These are phyloP conservation scores for Verticillium nonalfalfae DNA, from an alignment of 2,329 filamentous ascomycete species.

Conservation along the genomic window DNA sequence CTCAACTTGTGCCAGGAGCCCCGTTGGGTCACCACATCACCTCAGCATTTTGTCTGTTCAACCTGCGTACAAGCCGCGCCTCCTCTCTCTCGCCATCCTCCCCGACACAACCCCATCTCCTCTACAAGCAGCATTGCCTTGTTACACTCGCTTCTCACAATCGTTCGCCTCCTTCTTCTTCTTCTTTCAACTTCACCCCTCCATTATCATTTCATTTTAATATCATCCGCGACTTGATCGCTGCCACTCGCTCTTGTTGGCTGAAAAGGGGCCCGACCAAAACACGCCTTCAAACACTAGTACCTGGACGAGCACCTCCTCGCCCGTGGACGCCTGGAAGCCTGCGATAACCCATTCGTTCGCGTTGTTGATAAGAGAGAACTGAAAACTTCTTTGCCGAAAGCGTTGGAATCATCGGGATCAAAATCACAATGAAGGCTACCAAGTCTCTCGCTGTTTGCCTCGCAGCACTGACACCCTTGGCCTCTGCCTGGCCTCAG, in stretches of 20 bases:
- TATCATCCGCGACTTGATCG: background rate
- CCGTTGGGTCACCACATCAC: background rate
- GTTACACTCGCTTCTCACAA: background rate
- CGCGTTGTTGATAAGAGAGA: background rate
- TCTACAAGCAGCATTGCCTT: background rate
- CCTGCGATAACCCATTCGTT: background rate
- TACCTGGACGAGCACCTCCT: background rate
- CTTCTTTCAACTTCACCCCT: background rate
- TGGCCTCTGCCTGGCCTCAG: constrained; percentile 49
- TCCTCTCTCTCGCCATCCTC: background rate
- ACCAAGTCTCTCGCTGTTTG: constrained; percentile 13
- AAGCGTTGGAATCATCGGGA: background rate
- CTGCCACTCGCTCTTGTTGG: background rate
- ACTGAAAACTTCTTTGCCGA: background rate
- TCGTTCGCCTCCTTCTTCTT: background rate
- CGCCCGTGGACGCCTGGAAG: background rate
- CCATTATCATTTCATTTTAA: background rate
- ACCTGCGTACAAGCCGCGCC: background rate
- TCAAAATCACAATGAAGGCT: constrained; percentile 8
- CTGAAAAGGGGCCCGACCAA: background rate
- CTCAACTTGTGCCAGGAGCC: background rate
- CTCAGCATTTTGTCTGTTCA: background rate
- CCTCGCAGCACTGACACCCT: constrained; percentile 18
- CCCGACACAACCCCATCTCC: background rate
- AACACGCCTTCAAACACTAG: background rate